Evolutionary conservation across 164 flowering plant genomes (phyloP).

Genomic region (Kalanchoe fedtschenkoi): DNA sequence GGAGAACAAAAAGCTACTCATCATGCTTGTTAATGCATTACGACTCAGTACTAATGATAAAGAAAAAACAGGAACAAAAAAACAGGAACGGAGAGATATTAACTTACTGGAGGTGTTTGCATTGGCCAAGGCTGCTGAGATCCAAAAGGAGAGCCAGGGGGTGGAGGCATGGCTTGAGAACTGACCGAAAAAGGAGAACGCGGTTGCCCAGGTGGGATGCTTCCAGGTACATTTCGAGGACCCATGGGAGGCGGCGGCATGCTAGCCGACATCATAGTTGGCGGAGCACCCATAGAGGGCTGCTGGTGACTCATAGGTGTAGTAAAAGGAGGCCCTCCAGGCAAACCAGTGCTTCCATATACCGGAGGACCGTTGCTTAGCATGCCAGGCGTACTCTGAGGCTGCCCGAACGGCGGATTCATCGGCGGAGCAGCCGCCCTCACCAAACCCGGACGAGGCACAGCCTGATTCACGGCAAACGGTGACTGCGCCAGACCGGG

Average conservation of each 20-base stretch:
- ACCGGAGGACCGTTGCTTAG: slow-evolving; percentile 55
- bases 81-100: too few species aligned
- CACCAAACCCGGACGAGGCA: slow-evolving; percentile 21
- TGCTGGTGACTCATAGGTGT: slow-evolving; percentile 22
- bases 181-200: slow-evolving; percentile 20
- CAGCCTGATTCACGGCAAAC: slow-evolving; percentile 14
- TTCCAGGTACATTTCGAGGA: slow-evolving; percentile 15
- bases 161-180: slow-evolving; percentile 26
- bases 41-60: too few species aligned
- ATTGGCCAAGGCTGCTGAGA: slow-evolving; percentile 5
- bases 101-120: slow-evolving; percentile 22
- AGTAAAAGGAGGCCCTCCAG: slow-evolving; percentile 34
- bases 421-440: background rate
- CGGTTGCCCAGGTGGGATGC: slow-evolving; percentile 13
- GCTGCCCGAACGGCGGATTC: background rate
- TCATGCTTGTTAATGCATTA: too few species aligned
- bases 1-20: too few species aligned
- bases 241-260: slow-evolving; percentile 17
- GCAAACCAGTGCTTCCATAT: slow-evolving; percentile 20
- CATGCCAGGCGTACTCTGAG: slow-evolving; percentile 5
- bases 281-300: slow-evolving; percentile 38
- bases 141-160: slow-evolving; percentile 18
- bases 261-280: slow-evolving; percentile 18
- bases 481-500: slow-evolving; percentile 20
- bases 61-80: too few species aligned